Base-by-base conservation (phyloP, 306 rosid species). In the Potentilla sterilis region DNA sequence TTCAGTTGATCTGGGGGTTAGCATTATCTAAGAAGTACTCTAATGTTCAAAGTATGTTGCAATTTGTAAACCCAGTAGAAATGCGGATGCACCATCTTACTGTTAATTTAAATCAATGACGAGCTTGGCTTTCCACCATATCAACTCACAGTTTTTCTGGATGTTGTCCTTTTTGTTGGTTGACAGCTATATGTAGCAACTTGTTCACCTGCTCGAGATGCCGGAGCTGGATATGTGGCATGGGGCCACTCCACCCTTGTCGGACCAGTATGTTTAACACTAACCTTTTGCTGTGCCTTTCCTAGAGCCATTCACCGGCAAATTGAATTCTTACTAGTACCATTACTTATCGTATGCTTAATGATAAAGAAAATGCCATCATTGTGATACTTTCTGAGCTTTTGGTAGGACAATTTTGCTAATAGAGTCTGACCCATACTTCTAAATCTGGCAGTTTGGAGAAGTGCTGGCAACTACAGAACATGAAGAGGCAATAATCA, bases 161-260 rank as follows among this genome's bases (percentile, higher is more conserved):
- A n/a, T 79, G 66, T 38, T 74, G 68, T 42, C 75, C 61, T 82
- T 7, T 64, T 16, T 5, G 12, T 59, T 35, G 43, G 40, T 42
- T 74, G 47, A 74, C 88, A 96, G 98, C 70, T 96, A 78, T 96
- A 88, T 75, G 94, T 96, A 65, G 99, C 99, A 68, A 96, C 99
- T 37, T 96, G 99, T 80, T 90, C 99, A 55, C 96, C 97, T 76
- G 99, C 99, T 74, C 96, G 99, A 77, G 97, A 92, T 71, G 78
- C 85, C 78, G 89, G 83, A 70, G 88, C 96, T 77, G 81, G 97
- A 83, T 96, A 96, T 78, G 93, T 96, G 70, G 96, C 98, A 69
- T 96, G 98, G 97, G 99, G 99, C 19, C 99, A 96, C 90, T 96
- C 99, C 72, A 89, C 96, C 63, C 98, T 96, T 51, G 92, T 92